Conservation (phyloP, 495 filamentous ascomycete species). For the Venustampulla echinocandica region DNA sequence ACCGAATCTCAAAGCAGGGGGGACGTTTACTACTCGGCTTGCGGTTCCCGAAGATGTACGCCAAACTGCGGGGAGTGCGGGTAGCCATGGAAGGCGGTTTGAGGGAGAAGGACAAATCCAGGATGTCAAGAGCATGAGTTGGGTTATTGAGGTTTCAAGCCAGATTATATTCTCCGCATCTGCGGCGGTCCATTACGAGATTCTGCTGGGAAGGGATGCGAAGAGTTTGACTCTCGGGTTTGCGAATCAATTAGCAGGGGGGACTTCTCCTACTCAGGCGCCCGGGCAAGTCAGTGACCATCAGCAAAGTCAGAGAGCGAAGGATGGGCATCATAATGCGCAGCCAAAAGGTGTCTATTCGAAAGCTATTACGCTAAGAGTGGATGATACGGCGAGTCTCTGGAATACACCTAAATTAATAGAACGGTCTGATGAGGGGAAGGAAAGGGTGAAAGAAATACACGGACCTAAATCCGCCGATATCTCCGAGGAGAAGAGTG, state of each 20-base stretch:
- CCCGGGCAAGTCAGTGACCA: slow-evolving; percentile 70
- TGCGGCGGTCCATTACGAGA: slow-evolving; percentile 83
- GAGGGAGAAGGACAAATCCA: slow-evolving; percentile 22
- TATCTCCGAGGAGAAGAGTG: slow-evolving; percentile 13
- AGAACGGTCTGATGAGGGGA: slow-evolving; percentile 41
- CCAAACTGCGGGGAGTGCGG: slow-evolving; percentile 36
- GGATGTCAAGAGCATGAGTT: slow-evolving; percentile 53
- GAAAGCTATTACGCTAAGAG: slow-evolving; percentile 59
- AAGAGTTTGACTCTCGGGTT: slow-evolving; percentile 64
- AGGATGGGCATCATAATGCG: slow-evolving; percentile 38
- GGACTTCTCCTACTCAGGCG: slow-evolving; percentile 25
- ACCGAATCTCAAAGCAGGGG: slow-evolving; percentile 90
- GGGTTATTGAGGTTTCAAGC: slow-evolving; percentile 85
- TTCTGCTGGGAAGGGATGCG: slow-evolving; percentile 78
- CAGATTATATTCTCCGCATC: slow-evolving; percentile 87
- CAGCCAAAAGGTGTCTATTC: slow-evolving; percentile 71
- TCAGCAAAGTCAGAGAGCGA: slow-evolving; percentile 41
- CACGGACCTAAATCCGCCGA: slow-evolving; percentile 9
- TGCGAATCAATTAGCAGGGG: slow-evolving; percentile 23
- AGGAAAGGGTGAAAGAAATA: slow-evolving; percentile 18
- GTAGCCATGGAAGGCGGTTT: slow-evolving; percentile 13
- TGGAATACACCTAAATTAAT: slow-evolving; percentile 88
- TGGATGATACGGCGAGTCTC: slow-evolving; percentile 79
- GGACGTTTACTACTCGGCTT: slow-evolving; percentile 69
- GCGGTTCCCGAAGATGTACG: slow-evolving; percentile 65